A percentile compares a stretch with the other conserved stretches of the same genome.
phyloP scores from a whole-genome alignment of 352 stramenopile genomes.

The Bremia lactucae region DNA sequence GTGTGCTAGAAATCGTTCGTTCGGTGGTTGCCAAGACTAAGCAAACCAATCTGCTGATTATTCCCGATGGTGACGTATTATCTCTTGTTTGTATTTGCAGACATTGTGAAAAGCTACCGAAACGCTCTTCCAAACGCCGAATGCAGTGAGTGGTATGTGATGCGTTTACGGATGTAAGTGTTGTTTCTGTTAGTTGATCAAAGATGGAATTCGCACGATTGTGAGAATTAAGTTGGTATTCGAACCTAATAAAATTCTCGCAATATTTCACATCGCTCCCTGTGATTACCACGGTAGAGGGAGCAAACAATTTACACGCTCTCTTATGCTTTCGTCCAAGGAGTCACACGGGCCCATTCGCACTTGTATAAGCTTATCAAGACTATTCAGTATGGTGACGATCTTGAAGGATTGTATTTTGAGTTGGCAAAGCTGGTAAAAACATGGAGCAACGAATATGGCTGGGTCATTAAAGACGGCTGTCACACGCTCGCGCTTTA shows the following conservation, averaged over 20 bases:
- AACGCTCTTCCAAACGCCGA: too few species aligned
- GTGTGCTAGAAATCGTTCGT: too few species aligned
- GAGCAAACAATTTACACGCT: conserved; percentile 96
- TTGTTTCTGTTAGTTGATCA: too few species aligned
- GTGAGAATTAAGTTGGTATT: too few species aligned
- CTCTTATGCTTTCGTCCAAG: conserved; percentile 97
- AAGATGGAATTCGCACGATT: too few species aligned
- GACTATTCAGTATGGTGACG: conserved; percentile 91
- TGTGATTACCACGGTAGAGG: conserved; percentile 96
- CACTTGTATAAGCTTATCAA: conserved; percentile 97
- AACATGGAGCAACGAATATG: conserved; percentile 91
- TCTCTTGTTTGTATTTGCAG: too few species aligned
- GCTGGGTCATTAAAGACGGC: conserved; percentile 80
- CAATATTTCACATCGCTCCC: conserved; percentile 94
- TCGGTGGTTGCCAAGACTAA: too few species aligned
- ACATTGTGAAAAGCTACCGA: too few species aligned
- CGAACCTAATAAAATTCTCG: conserved; percentile 95
- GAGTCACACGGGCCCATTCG: conserved; percentile 94
- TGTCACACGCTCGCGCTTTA: conserved; percentile 87
- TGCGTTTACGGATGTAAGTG: too few species aligned
- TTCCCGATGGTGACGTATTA: too few species aligned
- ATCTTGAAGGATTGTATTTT: conserved; percentile 88
- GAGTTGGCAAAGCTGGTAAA: conserved; percentile 92
- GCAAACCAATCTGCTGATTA: too few species aligned
- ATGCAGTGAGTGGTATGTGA: too few species aligned